Evolutionary conservation across 78 protist species (phyloP).

Genomic region (Dictyostelium discoideum): dicty_2.7 NC_007091.3:3190001-3190500

Average conservation of each 20-base stretch:
- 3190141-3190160: not conserved
- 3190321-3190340: constrained; percentile 5
- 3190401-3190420: not conserved
- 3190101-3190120: not conserved
- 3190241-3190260: constrained; percentile 13
- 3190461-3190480: not conserved
- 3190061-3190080: constrained; percentile 14
- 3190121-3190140: no score
- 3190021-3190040: not conserved
- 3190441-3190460: constrained; percentile 14
- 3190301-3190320: constrained; percentile 24
- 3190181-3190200: not conserved
- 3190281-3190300: constrained; percentile 23
- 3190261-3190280: constrained; percentile 11
- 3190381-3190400: not conserved
- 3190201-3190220: not conserved
- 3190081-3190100: constrained; percentile 4
- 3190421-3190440: constrained; percentile 11
- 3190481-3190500: constrained; percentile 26
- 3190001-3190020: constrained; percentile 9
- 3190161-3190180: not conserved
- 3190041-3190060: constrained; percentile 9
- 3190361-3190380: not conserved
- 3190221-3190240: not conserved
- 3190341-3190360: not conserved